Conservation (phyloP, 441 rosid species). For the Jatropha podagrica region DNA sequence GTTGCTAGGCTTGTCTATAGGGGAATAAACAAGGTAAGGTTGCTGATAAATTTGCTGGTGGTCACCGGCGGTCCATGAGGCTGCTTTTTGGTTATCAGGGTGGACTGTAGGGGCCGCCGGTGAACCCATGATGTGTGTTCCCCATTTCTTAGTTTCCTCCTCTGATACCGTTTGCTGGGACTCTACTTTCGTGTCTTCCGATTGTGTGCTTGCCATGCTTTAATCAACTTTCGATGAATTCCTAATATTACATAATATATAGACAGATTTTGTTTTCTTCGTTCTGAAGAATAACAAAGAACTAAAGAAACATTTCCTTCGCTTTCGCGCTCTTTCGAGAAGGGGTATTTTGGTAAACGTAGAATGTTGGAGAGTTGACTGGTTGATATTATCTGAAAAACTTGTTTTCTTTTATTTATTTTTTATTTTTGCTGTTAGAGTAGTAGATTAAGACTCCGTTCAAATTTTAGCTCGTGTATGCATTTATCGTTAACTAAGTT, state of each 20-base stretch:
- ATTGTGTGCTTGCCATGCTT: background rate
- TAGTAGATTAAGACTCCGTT: too few species aligned
- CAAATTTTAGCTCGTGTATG: too few species aligned
- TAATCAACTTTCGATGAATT: background rate
- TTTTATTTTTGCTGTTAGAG: too few species aligned
- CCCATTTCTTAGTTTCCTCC: slow-evolving; percentile 69
- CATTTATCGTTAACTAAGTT: too few species aligned
- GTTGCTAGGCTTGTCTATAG: slow-evolving; percentile 49
- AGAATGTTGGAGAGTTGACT: background rate
- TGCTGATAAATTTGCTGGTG: slow-evolving; percentile 48
- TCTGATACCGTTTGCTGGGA: slow-evolving; percentile 23
- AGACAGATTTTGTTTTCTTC: slow-evolving; percentile 19
- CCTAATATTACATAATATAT: background rate
- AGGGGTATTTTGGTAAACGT: background rate
- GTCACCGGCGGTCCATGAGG: slow-evolving; percentile 61
- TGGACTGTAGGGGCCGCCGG: slow-evolving; percentile 74
- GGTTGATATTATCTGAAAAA: background rate
- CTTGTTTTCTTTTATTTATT: background rate
- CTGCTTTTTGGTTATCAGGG: slow-evolving; percentile 81
- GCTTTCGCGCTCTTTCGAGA: background rate
- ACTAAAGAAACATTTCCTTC: too few species aligned
- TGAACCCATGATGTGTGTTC: slow-evolving; percentile 77
- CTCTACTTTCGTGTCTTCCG: background rate
- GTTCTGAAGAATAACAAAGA: slow-evolving; percentile 13
- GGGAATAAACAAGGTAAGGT: slow-evolving; percentile 58